These are phyloP conservation scores for Yarrowia divulgata DNA, from an alignment of 805 yeast genomes.

Conservation along the genomic window DNA sequence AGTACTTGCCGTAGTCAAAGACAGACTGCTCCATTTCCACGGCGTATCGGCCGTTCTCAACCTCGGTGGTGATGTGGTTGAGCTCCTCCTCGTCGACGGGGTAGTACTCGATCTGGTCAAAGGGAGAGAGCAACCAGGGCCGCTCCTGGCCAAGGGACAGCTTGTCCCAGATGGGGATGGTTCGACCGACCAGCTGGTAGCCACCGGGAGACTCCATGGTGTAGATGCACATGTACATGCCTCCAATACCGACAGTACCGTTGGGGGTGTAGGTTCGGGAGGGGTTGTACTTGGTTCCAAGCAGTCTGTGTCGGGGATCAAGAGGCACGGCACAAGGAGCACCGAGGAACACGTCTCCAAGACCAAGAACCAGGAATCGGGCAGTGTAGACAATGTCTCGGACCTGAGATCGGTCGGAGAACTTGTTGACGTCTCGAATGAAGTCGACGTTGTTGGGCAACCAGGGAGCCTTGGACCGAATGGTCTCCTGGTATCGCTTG, in stretches of 20 bases:
- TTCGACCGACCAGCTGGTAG: conserved; percentile 93
- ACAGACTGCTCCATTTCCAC: conserved; percentile 78
- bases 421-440: conserved; percentile 85
- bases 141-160: conserved; percentile 71
- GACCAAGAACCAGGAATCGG: conserved; percentile 87
- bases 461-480: conserved; percentile 95
- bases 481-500: conserved; percentile 89
- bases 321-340: conserved; percentile 99
- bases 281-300: conserved; percentile 95
- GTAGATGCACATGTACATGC: conserved; percentile 98
- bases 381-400: conserved; percentile 87
- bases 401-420: conserved; percentile 71
- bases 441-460: conserved; percentile 97
- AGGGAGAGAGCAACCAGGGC: conserved; percentile 92
- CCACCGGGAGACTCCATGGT: conserved; percentile 99
- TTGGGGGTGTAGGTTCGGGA: conserved; percentile 95
- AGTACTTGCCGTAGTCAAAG: conserved; percentile 84
- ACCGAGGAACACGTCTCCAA: conserved; percentile 96
- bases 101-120: conserved; percentile 93
- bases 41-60: conserved; percentile 78
- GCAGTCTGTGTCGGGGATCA: conserved; percentile 91
- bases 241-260: conserved; percentile 98
- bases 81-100: conserved; percentile 88
- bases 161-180: conserved; percentile 98
- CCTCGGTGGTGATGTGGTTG: conserved; percentile 72